Conservation (phyloP, 2,329 filamentous ascomycete genomes). For the Neopestalotiopsis sp. region DNA sequence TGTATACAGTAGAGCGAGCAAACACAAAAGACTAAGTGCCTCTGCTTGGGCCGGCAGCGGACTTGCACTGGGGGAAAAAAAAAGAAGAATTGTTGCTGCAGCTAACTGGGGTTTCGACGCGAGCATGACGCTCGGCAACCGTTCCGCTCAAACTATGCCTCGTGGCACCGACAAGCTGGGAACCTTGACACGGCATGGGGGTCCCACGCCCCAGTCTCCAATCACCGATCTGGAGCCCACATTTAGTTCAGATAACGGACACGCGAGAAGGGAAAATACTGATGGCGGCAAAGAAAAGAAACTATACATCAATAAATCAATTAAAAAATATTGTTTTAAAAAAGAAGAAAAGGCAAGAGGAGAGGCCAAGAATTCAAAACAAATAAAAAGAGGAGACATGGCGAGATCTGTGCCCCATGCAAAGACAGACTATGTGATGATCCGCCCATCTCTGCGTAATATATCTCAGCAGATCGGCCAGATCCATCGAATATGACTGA, state of each 20-base stretch:
- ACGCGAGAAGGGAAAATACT: neutral
- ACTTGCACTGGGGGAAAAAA: too few species aligned
- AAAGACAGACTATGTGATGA: neutral
- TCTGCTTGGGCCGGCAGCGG: neutral
- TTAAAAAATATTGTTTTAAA: neutral
- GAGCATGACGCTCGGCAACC: slow-evolving; percentile 13
- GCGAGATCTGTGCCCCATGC: neutral
- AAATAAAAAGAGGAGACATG: neutral
- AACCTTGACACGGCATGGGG: slow-evolving; percentile 11
- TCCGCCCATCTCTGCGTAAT: neutral
- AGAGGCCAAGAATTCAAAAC: neutral
- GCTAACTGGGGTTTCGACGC: neutral
- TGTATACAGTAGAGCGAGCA: neutral
- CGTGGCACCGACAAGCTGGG: slow-evolving; percentile 19
- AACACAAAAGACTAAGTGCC: neutral
- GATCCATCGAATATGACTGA: neutral
- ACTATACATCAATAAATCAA: neutral
- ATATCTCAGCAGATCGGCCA: slow-evolving; percentile 1
- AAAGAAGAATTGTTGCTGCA: neutral
- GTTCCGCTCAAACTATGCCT: slow-evolving; percentile 17
- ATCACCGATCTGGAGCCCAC: slow-evolving; percentile 8
- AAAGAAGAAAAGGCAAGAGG: neutral
- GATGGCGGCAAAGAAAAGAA: neutral
- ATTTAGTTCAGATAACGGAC: neutral
- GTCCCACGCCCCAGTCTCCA: slow-evolving; percentile 11